Base-by-base conservation (phyloP, 768 basidiomycete genomes). In the Candolleomyces eurysporus region DNA sequence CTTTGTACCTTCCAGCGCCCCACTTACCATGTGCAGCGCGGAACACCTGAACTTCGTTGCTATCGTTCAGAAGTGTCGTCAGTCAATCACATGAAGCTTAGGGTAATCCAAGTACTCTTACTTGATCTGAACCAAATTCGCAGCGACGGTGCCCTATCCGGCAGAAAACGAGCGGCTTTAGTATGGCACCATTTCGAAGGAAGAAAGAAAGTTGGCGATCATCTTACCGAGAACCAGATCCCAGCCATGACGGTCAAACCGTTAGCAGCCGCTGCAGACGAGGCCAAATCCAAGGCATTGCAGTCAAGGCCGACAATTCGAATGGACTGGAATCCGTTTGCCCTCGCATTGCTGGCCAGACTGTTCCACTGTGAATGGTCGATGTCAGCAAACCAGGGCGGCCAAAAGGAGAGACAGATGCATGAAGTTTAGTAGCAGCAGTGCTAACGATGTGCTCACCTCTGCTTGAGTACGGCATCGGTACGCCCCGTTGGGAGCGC, bases 221-320 rank as follows among this genome's bases (percentile, higher is more conserved):
- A 2, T 36, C 67, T 56, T 58, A 78, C 75, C 46, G 66, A 45
- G 49, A 73, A 65, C 59, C 64, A 77, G 11, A 75, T 76, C 2
- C 76, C 77, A 31, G 75, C 76, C 48, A 78, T 49, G 30, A 77
- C 67, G 36, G 67, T 62, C 26, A 78, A 57, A 8, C 72, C 73
- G 16, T 65, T 67, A 2, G 69, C 60, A 2, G 72, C 69, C 22
- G 75, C 73, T 2, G 77, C 75, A 36, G 71, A 65, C 5, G 77
- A 77, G 17, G 76, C 76, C 30, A 67, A 46, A 26, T 72, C 70
- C 21, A 78, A 60, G 9, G 77, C 75, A 57, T 74, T 66, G 58
- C 76, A 77, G 54, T 78, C 76, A 57, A 77, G 75, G 14, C 73
- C 76, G 16, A 68, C 57, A 45, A 79, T 71, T 17, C 75, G 71